These are phyloP conservation scores for Lodderomyces orthopsilosis DNA, from an alignment of 1,139 yeast genomes.

Conservation along the genomic window DNA sequence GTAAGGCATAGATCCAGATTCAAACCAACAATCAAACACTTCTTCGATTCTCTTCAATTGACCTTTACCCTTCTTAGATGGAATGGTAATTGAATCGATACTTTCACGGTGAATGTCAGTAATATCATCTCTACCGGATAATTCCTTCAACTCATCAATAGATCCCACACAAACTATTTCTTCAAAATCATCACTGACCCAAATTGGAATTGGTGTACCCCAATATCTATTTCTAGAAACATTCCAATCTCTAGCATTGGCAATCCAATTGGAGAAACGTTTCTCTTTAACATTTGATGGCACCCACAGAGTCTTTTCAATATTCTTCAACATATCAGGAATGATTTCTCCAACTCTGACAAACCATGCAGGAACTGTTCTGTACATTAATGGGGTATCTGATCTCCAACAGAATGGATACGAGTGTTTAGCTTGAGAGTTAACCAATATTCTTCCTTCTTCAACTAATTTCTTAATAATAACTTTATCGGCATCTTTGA, in stretches of 20 bases:
- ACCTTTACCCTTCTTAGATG: conserved; percentile 91
- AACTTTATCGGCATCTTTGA: conserved; percentile 91
- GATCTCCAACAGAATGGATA: conserved; percentile 99
- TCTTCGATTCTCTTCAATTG: conserved; percentile 86
- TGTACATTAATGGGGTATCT: conserved; percentile 93
- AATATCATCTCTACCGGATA: conserved; percentile 77
- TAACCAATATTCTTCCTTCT: conserved; percentile 69
- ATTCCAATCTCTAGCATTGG: conserved; percentile 99
- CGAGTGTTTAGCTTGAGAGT: conserved; percentile 86
- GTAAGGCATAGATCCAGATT: conserved; percentile 98
- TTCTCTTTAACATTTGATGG: conserved; percentile 88
- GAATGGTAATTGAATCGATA: conserved; percentile 89
- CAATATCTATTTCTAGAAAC: conserved; percentile 97
- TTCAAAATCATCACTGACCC: conserved; percentile 93
- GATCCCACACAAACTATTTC: conserved; percentile 95
- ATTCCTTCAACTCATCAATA: conserved; percentile 75
- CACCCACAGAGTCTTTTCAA: conserved; percentile 90
- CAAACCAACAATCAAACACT: conserved; percentile 99
- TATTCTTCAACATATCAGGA: conserved; percentile 86
- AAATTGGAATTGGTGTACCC: conserved; percentile 99
- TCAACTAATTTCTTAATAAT: conserved; percentile 84
- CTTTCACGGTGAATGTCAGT: conserved; percentile 92
- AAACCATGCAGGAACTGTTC: conserved; percentile 98
- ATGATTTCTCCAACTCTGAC: conserved; percentile 83
- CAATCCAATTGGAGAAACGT: conserved; percentile 96